phyloP scores from a whole-genome alignment of 2,329 filamentous ascomycete genomes.

The Arthrobotrys conoides region DNA sequence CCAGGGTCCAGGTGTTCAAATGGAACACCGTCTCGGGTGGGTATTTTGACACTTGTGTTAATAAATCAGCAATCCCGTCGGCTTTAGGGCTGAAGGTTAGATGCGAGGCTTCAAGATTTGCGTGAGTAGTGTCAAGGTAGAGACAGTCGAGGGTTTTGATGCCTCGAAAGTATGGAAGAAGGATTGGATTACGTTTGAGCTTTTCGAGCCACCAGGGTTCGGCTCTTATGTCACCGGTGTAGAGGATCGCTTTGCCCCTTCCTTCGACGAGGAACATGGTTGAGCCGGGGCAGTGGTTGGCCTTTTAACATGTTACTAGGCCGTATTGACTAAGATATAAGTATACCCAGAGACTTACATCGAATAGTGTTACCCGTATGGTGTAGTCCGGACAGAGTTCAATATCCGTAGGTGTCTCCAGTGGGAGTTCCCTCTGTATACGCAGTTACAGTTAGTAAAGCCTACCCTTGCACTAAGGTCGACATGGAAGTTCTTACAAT shows the following conservation, averaged over 20 bases:
- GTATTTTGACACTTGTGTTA: conserved; percentile 78
- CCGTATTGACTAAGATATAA: not conserved
- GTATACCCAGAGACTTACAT: conserved; percentile 69
- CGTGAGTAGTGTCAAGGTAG: conserved; percentile 89
- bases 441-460: conserved; percentile 31
- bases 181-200: conserved; percentile 77
- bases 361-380: conserved; percentile 86
- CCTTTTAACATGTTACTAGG: conserved; percentile 57
- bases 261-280: conserved; percentile 94
- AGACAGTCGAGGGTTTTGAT: conserved; percentile 80
- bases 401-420: conserved; percentile 83
- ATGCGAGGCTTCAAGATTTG: conserved; percentile 52
- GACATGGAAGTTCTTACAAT: conserved; percentile 67
- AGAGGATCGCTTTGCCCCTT: conserved; percentile 79
- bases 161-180: conserved; percentile 81
- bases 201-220: conserved; percentile 88
- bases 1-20: conserved; percentile 90
- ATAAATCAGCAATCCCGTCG: conserved; percentile 80
- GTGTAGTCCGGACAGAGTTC: conserved; percentile 78
- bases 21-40: conserved; percentile 83
- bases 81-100: conserved; percentile 74
- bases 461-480: conserved; percentile 65
- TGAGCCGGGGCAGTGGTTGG: conserved; percentile 90
- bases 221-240: conserved; percentile 87
- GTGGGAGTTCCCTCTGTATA: conserved; percentile 79